Conservation (phyloP, 179 eudicot species). For the Beta corolliflora region DNA sequence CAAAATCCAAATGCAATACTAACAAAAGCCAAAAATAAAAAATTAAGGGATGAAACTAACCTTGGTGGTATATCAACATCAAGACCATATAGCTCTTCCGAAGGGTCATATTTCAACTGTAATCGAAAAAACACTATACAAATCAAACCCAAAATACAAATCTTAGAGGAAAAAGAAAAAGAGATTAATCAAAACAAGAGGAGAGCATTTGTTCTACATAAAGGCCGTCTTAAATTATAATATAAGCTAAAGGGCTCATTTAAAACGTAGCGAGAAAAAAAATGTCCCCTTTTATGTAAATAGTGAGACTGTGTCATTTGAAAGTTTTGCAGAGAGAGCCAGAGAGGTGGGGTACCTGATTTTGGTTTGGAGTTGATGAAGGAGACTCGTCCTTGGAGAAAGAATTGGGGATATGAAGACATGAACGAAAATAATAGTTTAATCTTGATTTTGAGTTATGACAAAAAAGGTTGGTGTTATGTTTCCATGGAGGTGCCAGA, state of each 20-base stretch:
- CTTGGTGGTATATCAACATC: slow-evolving; percentile 58
- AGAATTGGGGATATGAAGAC: slow-evolving; percentile 17
- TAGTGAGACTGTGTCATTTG: too few relatives aligned
- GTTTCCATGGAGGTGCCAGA: slow-evolving; percentile 36
- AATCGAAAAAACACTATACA: slow-evolving; percentile 4
- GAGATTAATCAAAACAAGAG: too few relatives aligned
- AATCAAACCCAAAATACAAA: slow-evolving; percentile 10
- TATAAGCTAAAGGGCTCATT: too few relatives aligned
- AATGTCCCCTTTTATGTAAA: too few relatives aligned
- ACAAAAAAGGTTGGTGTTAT: slow-evolving; percentile 7
- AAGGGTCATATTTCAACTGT: slow-evolving; percentile 72
- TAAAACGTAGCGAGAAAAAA: too few relatives aligned
- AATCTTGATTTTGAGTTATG: slow-evolving; percentile 1
- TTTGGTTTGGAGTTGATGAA: slow-evolving; percentile 33
- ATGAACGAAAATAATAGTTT: not conserved
- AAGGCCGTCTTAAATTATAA: too few relatives aligned
- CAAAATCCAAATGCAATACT: too few relatives aligned
- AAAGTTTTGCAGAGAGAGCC: not conserved
- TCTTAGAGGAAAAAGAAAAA: not conserved
- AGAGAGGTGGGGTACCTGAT: slow-evolving; percentile 31
- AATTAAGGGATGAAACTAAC: slow-evolving; percentile 31
- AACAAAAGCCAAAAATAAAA: not conserved
- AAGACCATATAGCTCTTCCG: slow-evolving; percentile 80
- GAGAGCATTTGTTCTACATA: too few relatives aligned
- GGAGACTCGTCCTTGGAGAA: slow-evolving; percentile 45